These are phyloP conservation scores for Acanthamoeba healyi DNA, from an alignment of 208 protist species.

Conservation along the genomic window DNA sequence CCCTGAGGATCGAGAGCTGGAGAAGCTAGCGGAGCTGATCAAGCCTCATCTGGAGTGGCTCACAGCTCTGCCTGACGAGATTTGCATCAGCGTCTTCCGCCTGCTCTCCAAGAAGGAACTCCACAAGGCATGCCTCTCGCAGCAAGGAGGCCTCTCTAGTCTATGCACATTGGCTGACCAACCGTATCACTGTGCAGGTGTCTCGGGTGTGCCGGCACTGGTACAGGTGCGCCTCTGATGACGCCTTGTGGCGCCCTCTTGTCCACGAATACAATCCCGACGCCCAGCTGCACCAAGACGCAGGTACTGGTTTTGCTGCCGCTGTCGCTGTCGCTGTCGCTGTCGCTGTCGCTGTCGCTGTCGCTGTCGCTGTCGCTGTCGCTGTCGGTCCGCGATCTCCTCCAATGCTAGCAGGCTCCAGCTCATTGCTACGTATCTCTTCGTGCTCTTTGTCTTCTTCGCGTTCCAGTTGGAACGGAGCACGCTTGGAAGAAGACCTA, in stretches of 20 bases:
- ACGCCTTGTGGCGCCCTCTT: background rate
- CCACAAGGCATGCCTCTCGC: background rate
- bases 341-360: too few relatives aligned
- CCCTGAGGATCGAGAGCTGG: background rate
- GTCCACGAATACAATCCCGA: background rate
- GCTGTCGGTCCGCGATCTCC: too few relatives aligned
- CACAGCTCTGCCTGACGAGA: background rate
- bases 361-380: too few relatives aligned
- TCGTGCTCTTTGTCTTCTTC: too few relatives aligned
- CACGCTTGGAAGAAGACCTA: too few relatives aligned
- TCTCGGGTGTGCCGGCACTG: background rate
- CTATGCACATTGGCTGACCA: background rate
- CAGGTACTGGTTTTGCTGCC: too few relatives aligned
- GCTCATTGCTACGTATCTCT: too few relatives aligned
- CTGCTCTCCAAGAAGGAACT: background rate
- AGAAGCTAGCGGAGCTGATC: background rate
- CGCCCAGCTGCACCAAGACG: background rate
- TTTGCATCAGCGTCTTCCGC: background rate
- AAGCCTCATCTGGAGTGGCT: background rate
- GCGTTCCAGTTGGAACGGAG: too few relatives aligned
- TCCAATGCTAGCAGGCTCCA: too few relatives aligned
- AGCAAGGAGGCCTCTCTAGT: background rate
- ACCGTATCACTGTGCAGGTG: background rate
- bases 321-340: too few relatives aligned
- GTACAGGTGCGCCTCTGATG: background rate